Evolutionary conservation across 2,329 filamentous ascomycete genomes (phyloP).

Genomic region (Penicillium glabrum): DNA sequence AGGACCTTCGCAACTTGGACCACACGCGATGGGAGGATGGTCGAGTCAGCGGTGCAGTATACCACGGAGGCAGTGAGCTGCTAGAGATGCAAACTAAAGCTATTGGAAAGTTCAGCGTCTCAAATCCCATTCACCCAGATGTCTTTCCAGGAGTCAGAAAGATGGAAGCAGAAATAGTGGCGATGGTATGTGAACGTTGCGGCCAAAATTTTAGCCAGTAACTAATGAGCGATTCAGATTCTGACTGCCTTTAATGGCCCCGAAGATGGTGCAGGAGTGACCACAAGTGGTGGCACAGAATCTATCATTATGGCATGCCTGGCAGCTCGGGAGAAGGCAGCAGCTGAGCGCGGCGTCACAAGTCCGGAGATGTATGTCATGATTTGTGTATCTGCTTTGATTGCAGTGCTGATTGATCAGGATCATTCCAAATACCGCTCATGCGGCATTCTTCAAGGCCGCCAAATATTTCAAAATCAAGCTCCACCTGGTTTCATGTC

Average conservation of each 20-base stretch:
- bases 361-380: slow-evolving; percentile 84
- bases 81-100: slow-evolving; percentile 85
- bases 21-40: slow-evolving; percentile 98
- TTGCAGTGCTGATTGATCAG: slow-evolving; percentile 44
- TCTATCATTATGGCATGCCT: slow-evolving; percentile 96
- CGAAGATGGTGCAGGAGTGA: slow-evolving; percentile 78
- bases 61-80: slow-evolving; percentile 84
- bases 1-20: slow-evolving; percentile 77
- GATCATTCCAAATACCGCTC: slow-evolving; percentile 91
- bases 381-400: not conserved
- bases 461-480: slow-evolving; percentile 97
- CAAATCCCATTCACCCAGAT: slow-evolving; percentile 96
- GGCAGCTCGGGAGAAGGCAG: slow-evolving; percentile 84
- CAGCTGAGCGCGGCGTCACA: slow-evolving; percentile 78
- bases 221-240: slow-evolving; percentile 41
- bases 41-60: slow-evolving; percentile 89
- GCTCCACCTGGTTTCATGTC: slow-evolving; percentile 81
- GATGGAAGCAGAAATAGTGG: slow-evolving; percentile 98
- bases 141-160: slow-evolving; percentile 97
- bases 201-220: too few relatives aligned
- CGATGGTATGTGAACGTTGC: slow-evolving; percentile 66
- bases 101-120: slow-evolving; percentile 89
- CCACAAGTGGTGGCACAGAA: slow-evolving; percentile 90
- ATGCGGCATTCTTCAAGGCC: slow-evolving; percentile 97
- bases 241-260: slow-evolving; percentile 87